A percentile compares a stretch with the other conserved stretches of the same genome.
Conservation (phyloP, 2,329 filamentous ascomycete genomes). For the Trichophyton schoenleinii region DNA sequence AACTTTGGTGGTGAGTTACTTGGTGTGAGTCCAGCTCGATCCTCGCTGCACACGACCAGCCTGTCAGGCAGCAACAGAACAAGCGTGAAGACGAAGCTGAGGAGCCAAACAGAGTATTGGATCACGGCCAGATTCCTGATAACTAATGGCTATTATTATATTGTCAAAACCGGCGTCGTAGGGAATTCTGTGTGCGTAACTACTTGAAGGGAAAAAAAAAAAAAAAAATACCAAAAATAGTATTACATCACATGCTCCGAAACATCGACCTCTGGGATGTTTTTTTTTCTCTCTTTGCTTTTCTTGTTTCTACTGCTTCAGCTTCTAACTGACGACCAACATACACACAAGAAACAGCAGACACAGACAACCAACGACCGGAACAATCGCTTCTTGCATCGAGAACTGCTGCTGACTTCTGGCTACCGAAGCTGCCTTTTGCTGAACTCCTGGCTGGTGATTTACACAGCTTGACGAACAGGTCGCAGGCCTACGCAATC, state of each 20-base stretch:
- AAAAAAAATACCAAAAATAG: background rate
- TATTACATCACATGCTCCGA: conserved; percentile 6
- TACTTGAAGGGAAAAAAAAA: background rate
- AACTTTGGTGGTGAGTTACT: background rate
- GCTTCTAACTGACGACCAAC: too few relatives aligned
- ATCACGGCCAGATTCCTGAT: too few relatives aligned
- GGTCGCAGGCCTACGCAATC: background rate
- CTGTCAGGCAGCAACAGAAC: background rate
- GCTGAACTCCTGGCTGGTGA: background rate
- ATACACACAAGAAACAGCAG: background rate
- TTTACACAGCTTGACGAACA: background rate
- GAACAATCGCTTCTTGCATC: background rate
- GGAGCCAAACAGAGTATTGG: background rate
- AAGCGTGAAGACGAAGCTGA: background rate
- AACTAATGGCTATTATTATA: too few relatives aligned
- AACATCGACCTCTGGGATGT: background rate
- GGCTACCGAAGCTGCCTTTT: background rate
- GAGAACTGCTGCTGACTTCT: background rate
- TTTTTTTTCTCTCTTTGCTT: background rate
- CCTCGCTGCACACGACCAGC: background rate
- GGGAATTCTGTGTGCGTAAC: background rate
- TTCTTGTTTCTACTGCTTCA: background rate
- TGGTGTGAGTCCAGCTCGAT: background rate
- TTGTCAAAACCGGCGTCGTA: too few relatives aligned
- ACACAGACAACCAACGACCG: background rate